phyloP scores from a whole-genome alignment of 2,329 filamentous ascomycete genomes.

The Bipolaris cookei region DNA sequence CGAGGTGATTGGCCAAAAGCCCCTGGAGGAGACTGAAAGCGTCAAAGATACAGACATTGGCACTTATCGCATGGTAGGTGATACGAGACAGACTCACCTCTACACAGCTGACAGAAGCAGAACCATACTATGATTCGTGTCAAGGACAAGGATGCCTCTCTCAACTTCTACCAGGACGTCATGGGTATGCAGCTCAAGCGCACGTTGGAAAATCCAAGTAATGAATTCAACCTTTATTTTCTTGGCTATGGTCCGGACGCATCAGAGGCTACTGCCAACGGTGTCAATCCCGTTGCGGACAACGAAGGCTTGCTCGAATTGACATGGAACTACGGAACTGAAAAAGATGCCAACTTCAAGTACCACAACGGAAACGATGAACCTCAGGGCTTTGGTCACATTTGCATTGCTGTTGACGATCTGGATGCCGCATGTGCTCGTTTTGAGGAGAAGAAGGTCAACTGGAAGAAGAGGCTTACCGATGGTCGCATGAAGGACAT shows the following conservation, averaged over 20 bases:
- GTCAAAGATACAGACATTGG: constrained; percentile 73
- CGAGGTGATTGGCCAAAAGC: constrained; percentile 77
- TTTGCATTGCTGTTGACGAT: constrained; percentile 86
- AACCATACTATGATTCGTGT: constrained; percentile 96
- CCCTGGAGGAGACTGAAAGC: constrained; percentile 72
- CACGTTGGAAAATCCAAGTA: constrained; percentile 71
- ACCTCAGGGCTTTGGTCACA: constrained; percentile 93
- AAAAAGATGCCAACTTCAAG: constrained; percentile 80
- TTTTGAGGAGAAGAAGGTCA: constrained; percentile 80
- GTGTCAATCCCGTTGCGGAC: constrained; percentile 65
- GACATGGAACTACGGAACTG: constrained; percentile 83
- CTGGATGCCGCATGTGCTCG: constrained; percentile 85
- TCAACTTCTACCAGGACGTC: constrained; percentile 69
- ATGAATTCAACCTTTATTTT: constrained; percentile 90
- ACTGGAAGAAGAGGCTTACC: constrained; percentile 94
- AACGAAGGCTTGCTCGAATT: constrained; percentile 88
- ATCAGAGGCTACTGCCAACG: constrained; percentile 61
- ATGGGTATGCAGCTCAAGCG: constrained; percentile 87
- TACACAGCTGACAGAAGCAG: constrained; percentile 48
- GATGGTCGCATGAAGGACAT: constrained; percentile 93
- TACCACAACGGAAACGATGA: constrained; percentile 94
- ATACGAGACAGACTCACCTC: not conserved
- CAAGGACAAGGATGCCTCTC: constrained; percentile 64
- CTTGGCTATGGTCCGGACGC: constrained; percentile 70
- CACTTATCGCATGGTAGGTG: constrained; percentile 70